A percentile compares a stretch with the other conserved stretches of the same genome.
phyloP scores from a whole-genome alignment of 805 yeast species.

The Kuraishia ogatae region DNA sequence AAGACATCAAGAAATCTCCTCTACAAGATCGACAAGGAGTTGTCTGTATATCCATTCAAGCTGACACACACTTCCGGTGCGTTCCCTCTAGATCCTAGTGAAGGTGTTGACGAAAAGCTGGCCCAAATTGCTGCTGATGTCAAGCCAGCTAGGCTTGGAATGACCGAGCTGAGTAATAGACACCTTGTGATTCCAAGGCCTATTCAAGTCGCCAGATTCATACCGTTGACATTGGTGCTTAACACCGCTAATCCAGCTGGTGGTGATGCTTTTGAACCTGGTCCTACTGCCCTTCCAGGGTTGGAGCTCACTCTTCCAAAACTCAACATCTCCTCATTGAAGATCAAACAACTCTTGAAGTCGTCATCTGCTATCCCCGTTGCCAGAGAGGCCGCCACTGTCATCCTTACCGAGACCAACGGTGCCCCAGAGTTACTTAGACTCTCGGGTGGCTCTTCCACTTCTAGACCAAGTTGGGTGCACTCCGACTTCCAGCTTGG shows the following conservation, averaged over 20 bases:
- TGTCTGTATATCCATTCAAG: conserved; percentile 90
- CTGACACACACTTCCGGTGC: conserved; percentile 57
- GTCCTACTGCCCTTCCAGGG: conserved; percentile 59
- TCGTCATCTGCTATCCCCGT: conserved; percentile 45
- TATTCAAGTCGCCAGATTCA: conserved; percentile 60
- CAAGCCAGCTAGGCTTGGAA: conserved; percentile 61
- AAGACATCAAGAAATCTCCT: conserved; percentile 66
- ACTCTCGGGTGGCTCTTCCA: conserved; percentile 69
- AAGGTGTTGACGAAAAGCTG: conserved; percentile 29
- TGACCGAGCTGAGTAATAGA: conserved; percentile 72
- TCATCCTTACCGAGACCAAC: conserved; percentile 40
- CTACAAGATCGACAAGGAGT: conserved; percentile 57
- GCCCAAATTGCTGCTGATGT: conserved; percentile 43
- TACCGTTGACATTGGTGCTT: conserved; percentile 61
- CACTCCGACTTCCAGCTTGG: conserved; percentile 67
- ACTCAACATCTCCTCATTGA: conserved; percentile 61
- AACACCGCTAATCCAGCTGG: conserved; percentile 62
- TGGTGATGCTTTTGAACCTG: conserved; percentile 55
- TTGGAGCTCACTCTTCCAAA: conserved; percentile 70
- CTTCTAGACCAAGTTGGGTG: conserved; percentile 76
- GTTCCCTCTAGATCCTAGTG: conserved; percentile 46
- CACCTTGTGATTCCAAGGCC: conserved; percentile 71
- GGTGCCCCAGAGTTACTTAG: conserved; percentile 55
- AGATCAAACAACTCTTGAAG: conserved; percentile 54
- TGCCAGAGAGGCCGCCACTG: conserved; percentile 75